Percentiles rank a stretch among this genome's conserved stretches.
Conservation (phyloP, 768 basidiomycete genomes). For the Dictyophora rubrovolvata region DNA sequence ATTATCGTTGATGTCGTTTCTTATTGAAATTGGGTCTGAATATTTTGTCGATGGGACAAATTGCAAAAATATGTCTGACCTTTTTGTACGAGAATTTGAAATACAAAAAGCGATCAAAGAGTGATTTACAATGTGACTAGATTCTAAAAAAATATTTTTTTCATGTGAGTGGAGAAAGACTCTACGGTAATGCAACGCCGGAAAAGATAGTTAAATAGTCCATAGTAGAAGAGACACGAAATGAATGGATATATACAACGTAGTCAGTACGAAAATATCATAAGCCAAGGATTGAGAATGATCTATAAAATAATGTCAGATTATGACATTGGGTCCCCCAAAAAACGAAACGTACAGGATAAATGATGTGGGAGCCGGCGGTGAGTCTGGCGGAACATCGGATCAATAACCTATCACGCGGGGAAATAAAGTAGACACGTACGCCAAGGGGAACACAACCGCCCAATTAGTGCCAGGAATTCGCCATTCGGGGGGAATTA, state of each 20-base stretch:
- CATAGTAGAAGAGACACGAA: neutral
- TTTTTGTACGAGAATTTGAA: too few species aligned
- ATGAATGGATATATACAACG: neutral
- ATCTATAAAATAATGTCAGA: slow-evolving; percentile 37
- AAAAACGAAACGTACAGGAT: slow-evolving; percentile 46
- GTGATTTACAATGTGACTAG: too few species aligned
- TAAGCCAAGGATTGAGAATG: slow-evolving; percentile 79
- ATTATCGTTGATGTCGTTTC: too few species aligned
- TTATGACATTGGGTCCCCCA: slow-evolving; percentile 18
- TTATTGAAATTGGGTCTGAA: too few species aligned
- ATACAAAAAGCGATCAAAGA: too few species aligned
- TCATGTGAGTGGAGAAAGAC: neutral
- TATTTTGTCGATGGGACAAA: too few species aligned
- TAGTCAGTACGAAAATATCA: slow-evolving; percentile 64
- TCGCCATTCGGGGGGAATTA: slow-evolving; percentile 56
- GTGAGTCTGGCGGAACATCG: slow-evolving; percentile 37
- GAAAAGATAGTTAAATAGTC: neutral
- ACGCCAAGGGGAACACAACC: slow-evolving; percentile 66
- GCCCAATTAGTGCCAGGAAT: slow-evolving; percentile 60
- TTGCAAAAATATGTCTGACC: too few species aligned
- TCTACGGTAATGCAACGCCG: neutral
- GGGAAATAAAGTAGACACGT: slow-evolving; percentile 22
- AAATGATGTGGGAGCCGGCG: slow-evolving; percentile 55
- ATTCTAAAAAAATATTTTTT: neutral
- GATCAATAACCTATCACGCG: neutral